Conservation (phyloP, 208 protist species). For the Porcisia hertigi region DNA sequence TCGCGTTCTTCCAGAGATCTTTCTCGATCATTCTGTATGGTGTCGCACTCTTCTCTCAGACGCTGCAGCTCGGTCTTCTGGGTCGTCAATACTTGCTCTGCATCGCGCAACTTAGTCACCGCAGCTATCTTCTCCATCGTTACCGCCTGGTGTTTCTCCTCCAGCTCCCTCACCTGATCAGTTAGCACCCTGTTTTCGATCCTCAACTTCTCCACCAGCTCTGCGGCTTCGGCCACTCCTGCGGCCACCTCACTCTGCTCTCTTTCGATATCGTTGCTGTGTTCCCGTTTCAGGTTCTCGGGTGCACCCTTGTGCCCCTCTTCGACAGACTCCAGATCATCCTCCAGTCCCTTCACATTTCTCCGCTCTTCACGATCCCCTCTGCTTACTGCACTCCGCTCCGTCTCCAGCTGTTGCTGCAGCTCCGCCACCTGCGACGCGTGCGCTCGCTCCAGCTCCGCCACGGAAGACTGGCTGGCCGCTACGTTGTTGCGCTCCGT, state of each 20-base stretch:
- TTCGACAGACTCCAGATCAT: slow-evolving; percentile 3
- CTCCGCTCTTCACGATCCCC: no score
- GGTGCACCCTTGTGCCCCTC: slow-evolving; percentile 11
- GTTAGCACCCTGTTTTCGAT: slow-evolving; percentile 37
- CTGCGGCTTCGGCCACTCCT: slow-evolving; percentile 17
- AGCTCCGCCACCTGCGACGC: background rate
- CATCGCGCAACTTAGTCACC: slow-evolving; percentile 8
- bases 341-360: no score
- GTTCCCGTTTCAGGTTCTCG: background rate
- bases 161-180: slow-evolving; percentile 16
- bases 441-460: background rate
- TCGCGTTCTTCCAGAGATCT: slow-evolving; percentile 24
- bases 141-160: slow-evolving; percentile 12
- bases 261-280: slow-evolving; percentile 20
- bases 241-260: slow-evolving; percentile 7
- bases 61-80: slow-evolving; percentile 19
- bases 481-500: no score
- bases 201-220: slow-evolving; percentile 42
- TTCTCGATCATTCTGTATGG: slow-evolving; percentile 10
- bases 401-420: background rate
- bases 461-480: no score
- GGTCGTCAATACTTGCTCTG: slow-evolving; percentile 9
- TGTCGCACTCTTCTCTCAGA: slow-evolving; percentile 19
- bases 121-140: slow-evolving; percentile 20
- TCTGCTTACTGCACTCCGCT: background rate